Base-by-base conservation (phyloP, 1,284 basidiomycete species). In the Inonotus obliquus region DNA sequence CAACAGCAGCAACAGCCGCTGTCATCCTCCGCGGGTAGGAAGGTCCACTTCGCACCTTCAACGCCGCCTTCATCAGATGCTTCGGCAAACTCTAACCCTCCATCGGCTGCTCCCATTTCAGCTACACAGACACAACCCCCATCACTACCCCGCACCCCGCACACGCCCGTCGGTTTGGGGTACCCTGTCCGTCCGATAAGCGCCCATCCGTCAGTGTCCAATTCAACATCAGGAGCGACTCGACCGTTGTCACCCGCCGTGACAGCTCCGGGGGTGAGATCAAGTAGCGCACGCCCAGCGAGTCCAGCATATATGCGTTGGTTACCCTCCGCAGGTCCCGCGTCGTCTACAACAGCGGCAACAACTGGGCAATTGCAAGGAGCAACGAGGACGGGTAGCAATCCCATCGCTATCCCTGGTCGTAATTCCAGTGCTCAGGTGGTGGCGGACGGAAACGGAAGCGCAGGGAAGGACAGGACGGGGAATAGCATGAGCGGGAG, bases 221-320 rank as follows among this genome's bases (percentile, higher is more conserved):
- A 17, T 37, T 32, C 32, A 32, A 32, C 32, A 4, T 35, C 60
- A 13, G 25, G 21, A 27, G 54, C 47, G 1, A 44, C 27, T 19
- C 61, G 61, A 21, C 32, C 61, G 38, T 27, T 62, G 29, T 62
- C 61, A 38, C 61, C 61, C 4, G 60, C 54, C 25, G 60, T 61
- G 9, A 23, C 54, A 17, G 45, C 44, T 32, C 21, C 41, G 17
- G 53, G 38, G 2, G 45, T 55, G 4, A 35, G 61, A 7, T 56
- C 61, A 10, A 56, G 56, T 7, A 62, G 61, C 49, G 61, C 61
- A 3, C 48, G 61, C 10, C 61, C 61, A 9, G 51, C 56, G 23
- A 62, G 61, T 37, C 61, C 61, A n/a, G 61, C 56, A 14, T 62
- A 62, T 21, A 48, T 56, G 23, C 23, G 57, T 27, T 62, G 61